phyloP scores from a whole-genome alignment of 2,329 filamentous ascomycete species.

The Akanthomyces dipterigenus region DNA sequence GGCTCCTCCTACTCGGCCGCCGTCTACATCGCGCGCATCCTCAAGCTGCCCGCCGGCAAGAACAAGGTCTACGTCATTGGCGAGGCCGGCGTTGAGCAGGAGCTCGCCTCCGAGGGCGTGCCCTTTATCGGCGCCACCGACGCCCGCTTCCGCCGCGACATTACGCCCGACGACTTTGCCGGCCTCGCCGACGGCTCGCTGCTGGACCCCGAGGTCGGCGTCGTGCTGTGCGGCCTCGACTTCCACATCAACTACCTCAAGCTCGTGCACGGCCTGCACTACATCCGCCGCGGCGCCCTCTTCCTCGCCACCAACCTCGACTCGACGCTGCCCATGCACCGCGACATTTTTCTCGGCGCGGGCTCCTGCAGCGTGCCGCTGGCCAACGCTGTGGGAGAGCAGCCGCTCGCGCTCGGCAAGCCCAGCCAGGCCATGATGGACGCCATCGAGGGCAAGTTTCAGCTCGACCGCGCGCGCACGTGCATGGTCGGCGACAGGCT shows the following conservation, averaged over 20 bases:
- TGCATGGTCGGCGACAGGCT: slow-evolving; percentile 96
- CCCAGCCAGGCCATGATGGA: slow-evolving; percentile 99
- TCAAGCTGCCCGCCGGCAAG: slow-evolving; percentile 68
- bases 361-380: slow-evolving; percentile 76
- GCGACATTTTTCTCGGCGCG: slow-evolving; percentile 84
- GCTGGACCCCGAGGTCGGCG: slow-evolving; percentile 81
- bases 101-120: slow-evolving; percentile 73
- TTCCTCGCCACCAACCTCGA: slow-evolving; percentile 95
- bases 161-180: slow-evolving; percentile 73
- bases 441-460: slow-evolving; percentile 91
- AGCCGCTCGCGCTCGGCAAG: slow-evolving; percentile 80
- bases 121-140: slow-evolving; percentile 84
- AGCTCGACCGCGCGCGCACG: slow-evolving; percentile 72
- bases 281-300: slow-evolving; percentile 70
- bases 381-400: slow-evolving; percentile 59
- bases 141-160: slow-evolving; percentile 66
- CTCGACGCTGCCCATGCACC: slow-evolving; percentile 75
- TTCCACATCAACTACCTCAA: slow-evolving; percentile 97
- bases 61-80: slow-evolving; percentile 94
- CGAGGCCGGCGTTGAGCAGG: slow-evolving; percentile 84
- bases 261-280: slow-evolving; percentile 75
- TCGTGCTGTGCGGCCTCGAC: slow-evolving; percentile 85
- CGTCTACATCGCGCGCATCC: slow-evolving; percentile 91
- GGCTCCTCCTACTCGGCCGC: slow-evolving; percentile 91
- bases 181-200: slow-evolving; percentile 66